A percentile compares a stretch with the other conserved stretches of the same genome.
Conservation (phyloP, 2,329 filamentous ascomycete genomes). For the Aspergillus sclerotialis region DNA sequence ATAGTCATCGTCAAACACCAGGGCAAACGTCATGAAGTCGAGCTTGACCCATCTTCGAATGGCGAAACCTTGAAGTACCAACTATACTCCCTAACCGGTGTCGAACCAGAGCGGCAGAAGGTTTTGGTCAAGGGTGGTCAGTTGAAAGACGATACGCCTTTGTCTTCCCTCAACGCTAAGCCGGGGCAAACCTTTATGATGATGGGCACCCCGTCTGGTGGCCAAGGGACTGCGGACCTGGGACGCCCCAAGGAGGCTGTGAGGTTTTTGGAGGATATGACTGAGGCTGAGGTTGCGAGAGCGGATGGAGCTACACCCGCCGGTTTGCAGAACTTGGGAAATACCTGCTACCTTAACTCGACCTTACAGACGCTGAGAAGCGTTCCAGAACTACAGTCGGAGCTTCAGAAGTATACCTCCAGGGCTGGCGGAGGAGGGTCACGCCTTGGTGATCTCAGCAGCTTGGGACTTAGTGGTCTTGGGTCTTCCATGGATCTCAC, state of each 20-base stretch:
- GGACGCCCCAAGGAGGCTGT: slow-evolving; percentile 69
- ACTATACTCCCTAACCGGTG: slow-evolving; percentile 87
- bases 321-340: slow-evolving; percentile 85
- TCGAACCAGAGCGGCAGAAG: slow-evolving; percentile 95
- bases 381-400: slow-evolving; percentile 83
- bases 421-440: slow-evolving; percentile 25
- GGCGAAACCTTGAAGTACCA: slow-evolving; percentile 95
- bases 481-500: slow-evolving; percentile 64
- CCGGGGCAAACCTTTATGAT: slow-evolving; percentile 85
- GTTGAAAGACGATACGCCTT: slow-evolving; percentile 88
- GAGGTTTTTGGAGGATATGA: slow-evolving; percentile 97
- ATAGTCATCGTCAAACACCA: slow-evolving; percentile 88
- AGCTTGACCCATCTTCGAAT: slow-evolving; percentile 74
- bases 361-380: slow-evolving; percentile 84
- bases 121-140: slow-evolving; percentile 90
- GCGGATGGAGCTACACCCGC: slow-evolving; percentile 78
- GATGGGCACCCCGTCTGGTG: slow-evolving; percentile 80
- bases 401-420: slow-evolving; percentile 58
- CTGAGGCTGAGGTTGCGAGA: slow-evolving; percentile 79
- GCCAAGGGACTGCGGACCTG: slow-evolving; percentile 50
- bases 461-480: slow-evolving; percentile 53
- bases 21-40: slow-evolving; percentile 91
- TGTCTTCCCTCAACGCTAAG: slow-evolving; percentile 79
- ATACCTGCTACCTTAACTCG: slow-evolving; percentile 98
- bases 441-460: slow-evolving; percentile 40